These are phyloP conservation scores for Thyridium curvatum DNA, from an alignment of 2,329 filamentous ascomycete genomes.

Conservation along the genomic window DNA sequence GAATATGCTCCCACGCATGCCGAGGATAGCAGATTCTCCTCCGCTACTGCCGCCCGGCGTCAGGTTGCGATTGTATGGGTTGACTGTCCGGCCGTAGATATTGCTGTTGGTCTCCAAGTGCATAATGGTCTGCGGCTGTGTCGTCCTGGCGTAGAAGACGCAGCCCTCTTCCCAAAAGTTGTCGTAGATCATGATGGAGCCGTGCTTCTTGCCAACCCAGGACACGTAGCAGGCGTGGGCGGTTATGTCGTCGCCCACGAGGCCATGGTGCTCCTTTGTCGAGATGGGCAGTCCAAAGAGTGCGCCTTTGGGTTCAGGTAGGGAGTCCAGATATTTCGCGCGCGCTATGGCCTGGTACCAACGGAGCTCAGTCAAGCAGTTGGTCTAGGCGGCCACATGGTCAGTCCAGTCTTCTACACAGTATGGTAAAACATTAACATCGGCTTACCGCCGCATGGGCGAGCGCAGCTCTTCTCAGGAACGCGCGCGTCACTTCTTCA, in stretches of 20 bases:
- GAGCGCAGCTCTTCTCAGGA: constrained; percentile 6
- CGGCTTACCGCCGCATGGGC: constrained; percentile 5
- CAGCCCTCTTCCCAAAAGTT: constrained; percentile 20
- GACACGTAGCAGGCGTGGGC: constrained; percentile 3
- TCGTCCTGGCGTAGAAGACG: constrained; percentile 12
- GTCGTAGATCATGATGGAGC: constrained; percentile 11
- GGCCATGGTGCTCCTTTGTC: constrained; percentile 27
- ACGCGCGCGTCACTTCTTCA: constrained; percentile 8
- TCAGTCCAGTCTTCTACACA: too few relatives aligned
- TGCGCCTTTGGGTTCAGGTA: constrained; percentile 22
- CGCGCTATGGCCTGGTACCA: constrained; percentile 27
- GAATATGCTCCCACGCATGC: constrained; percentile 22
- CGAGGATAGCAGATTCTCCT: constrained; percentile 28
- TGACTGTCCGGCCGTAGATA: constrained; percentile 24
- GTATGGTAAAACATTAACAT: not conserved
- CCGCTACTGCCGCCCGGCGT: constrained; percentile 28
- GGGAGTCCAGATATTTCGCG: constrained; percentile 22
- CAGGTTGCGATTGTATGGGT: constrained; percentile 24
- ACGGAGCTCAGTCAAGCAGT: constrained; percentile 24
- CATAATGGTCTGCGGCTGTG: constrained; percentile 19
- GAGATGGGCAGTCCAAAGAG: constrained; percentile 28
- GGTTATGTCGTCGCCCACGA: constrained; percentile 12
- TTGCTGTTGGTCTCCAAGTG: constrained; percentile 24
- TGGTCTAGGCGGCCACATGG: too few relatives aligned
- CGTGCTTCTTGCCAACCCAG: constrained; percentile 6